Base-by-base conservation (phyloP, 768 basidiomycete genomes). In the Holtermannia corniformis region DNA sequence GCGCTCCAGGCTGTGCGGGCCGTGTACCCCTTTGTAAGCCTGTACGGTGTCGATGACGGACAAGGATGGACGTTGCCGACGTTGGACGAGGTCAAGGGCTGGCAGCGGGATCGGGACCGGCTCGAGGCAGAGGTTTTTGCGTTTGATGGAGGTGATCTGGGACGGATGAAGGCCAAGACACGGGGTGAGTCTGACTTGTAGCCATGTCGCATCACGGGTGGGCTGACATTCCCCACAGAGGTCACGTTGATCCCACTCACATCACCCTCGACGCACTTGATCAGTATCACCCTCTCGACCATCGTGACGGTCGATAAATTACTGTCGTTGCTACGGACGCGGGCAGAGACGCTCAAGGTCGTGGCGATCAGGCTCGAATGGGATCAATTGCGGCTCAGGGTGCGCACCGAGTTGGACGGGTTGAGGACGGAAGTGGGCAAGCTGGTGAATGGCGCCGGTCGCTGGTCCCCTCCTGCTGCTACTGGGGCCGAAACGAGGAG, bases 121-220 rank as follows among this genome's bases (percentile, higher is more conserved):
- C 46, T 65, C 5, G 66, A 68, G 41, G 63, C 63, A 21, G 63
- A 68, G 28, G 61, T 68, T 2, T 26, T 65, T 23, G 53, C 48
- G 1, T 68, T 68, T 50, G 66, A 68, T 41, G 63, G 62, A 20
- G 66, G 66, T 5, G 66, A 68, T 42, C 57, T 68, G 4, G 63
- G 50, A 2, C 48, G 64, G 4, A 68, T 68, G 48, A 68, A 65
- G 52, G 56, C 50, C 41, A 68, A 60, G 50, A 65, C 64, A 3
- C 45, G 63, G 50, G 64, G 66, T 68, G 44, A 44, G 59, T 32
- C 26, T 23, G 5, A 13, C 19, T 16, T 7, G 14, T 14, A 14
- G 24, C 41, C 7, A 41, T 50, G 32, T 7, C 16, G 10, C 10
- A 37, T 37, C 10, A 37, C 16, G 32, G n/a, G n/a, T n/a, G n/a